These are phyloP conservation scores for Pyrenula massariospora DNA, from an alignment of 495 filamentous ascomycete species.

Conservation along the genomic window DNA sequence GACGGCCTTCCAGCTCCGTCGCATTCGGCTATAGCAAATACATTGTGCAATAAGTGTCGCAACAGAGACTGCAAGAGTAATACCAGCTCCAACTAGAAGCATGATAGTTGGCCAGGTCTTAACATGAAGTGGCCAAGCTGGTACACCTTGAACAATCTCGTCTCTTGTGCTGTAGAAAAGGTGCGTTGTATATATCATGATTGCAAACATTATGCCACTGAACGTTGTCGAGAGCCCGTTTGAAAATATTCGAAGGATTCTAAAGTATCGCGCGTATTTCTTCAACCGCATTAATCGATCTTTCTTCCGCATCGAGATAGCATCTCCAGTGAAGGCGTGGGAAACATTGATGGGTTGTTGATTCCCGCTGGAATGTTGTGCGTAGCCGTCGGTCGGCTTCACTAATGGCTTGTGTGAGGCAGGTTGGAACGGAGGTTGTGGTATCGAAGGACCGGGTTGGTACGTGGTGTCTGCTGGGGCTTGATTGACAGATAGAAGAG, in stretches of 20 bases:
- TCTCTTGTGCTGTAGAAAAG: conserved; percentile 1
- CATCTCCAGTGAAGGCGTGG: neutral
- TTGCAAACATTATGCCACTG: neutral
- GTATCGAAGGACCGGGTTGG: neutral
- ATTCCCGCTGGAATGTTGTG: neutral
- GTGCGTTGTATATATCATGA: neutral
- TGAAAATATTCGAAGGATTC: neutral
- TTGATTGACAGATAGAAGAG: neutral
- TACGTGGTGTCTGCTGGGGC: neutral
- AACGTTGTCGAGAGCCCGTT: neutral
- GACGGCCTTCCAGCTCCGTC: conserved; percentile 9
- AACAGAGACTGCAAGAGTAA: conserved; percentile 5
- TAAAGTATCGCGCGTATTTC: neutral
- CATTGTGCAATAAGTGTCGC: conserved; percentile 6
- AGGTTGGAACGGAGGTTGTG: neutral
- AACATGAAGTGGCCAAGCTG: conserved; percentile 6
- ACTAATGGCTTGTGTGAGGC: neutral
- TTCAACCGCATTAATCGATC: neutral
- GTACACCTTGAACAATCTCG: conserved; percentile 1
- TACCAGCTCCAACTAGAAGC: conserved; percentile 4
- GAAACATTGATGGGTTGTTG: neutral
- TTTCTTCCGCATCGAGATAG: neutral
- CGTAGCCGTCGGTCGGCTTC: neutral
- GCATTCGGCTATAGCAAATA: conserved; percentile 1
- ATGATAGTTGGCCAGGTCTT: conserved; percentile 10